Evolutionary conservation across 208 protist genomes (phyloP).

Genomic region (Leishmania guyanensis): DNA sequence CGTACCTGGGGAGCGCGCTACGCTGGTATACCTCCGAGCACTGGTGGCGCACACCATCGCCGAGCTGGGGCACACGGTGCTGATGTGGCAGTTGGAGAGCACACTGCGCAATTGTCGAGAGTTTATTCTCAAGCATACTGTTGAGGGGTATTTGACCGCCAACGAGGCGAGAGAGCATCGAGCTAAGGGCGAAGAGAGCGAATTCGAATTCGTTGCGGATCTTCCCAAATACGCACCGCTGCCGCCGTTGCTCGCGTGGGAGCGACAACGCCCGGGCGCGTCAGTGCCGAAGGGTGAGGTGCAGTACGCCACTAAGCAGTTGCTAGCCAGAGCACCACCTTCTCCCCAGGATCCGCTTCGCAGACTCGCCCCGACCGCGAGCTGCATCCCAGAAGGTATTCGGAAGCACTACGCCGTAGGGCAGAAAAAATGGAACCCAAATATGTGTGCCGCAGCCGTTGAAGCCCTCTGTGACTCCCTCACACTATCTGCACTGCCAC

Average conservation of each 20-base stretch:
- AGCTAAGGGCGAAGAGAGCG: background rate
- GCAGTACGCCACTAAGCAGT: background rate
- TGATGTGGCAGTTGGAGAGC: slow-evolving; percentile 74
- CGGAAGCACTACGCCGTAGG: background rate
- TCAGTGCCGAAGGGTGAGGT: background rate
- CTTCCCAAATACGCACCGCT: slow-evolving; percentile 40
- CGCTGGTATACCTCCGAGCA: slow-evolving; percentile 44
- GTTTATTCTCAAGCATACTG: slow-evolving; percentile 16
- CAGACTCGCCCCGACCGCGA: slow-evolving; percentile 2
- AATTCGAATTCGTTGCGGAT: slow-evolving; percentile 17
- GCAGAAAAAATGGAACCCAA: background rate
- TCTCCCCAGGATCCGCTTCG: slow-evolving; percentile 9
- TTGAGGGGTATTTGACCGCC: slow-evolving; percentile 8
- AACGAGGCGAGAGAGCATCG: background rate
- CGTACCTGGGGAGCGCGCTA: slow-evolving; percentile 24
- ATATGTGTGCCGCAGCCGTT: background rate
- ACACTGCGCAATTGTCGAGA: slow-evolving; percentile 43
- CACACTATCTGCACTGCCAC: background rate
- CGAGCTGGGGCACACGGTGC: slow-evolving; percentile 78
- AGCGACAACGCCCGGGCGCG: background rate
- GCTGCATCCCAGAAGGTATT: slow-evolving; percentile 3
- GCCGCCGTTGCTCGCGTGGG: slow-evolving; percentile 39
- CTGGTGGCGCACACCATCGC: slow-evolving; percentile 69
- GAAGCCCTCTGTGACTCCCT: background rate
- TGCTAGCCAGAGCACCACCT: background rate